phyloP scores from a whole-genome alignment of 2,329 filamentous ascomycete species.

The Fusarium sarcochroum region DNA sequence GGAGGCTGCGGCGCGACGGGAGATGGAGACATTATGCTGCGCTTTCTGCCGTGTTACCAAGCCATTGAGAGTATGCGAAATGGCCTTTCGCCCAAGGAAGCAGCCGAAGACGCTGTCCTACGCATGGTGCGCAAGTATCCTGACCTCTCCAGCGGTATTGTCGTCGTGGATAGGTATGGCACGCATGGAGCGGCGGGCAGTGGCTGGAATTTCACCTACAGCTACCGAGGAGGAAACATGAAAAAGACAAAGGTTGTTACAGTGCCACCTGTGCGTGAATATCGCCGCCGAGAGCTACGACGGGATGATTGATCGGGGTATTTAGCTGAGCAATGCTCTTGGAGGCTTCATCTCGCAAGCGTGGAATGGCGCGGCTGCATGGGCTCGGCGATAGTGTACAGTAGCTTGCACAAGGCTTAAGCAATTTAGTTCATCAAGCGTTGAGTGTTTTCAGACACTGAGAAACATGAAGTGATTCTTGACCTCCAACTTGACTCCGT shows the following conservation, averaged over 20 bases:
- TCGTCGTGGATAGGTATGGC: conserved; percentile 65
- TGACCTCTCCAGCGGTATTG: conserved; percentile 61
- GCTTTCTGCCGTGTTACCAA: conserved; percentile 70
- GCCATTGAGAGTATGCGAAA: conserved; percentile 67
- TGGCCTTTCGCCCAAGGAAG: conserved; percentile 63
- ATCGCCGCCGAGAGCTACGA: conserved; percentile 15
- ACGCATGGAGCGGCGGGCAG: conserved; percentile 66
- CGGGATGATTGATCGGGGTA: too few species aligned
- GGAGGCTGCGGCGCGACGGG: conserved; percentile 70
- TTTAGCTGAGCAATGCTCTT: too few species aligned
- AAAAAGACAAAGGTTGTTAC: conserved; percentile 60
- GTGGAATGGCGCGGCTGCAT: too few species aligned
- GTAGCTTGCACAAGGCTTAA: too few species aligned
- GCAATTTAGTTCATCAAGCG: too few species aligned
- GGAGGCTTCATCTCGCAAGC: too few species aligned
- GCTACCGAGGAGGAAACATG: conserved; percentile 65
- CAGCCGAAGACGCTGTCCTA: conserved; percentile 65
- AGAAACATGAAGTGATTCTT: too few species aligned
- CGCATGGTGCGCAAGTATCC: conserved; percentile 66
- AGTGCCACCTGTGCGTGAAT: conserved; percentile 50
- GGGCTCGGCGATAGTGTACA: too few species aligned
- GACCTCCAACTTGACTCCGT: too few species aligned
- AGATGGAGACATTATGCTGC: conserved; percentile 71
- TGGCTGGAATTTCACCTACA: conserved; percentile 69
- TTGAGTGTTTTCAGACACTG: too few species aligned